Conservation (phyloP, 257 asterid genomes). For the Nicotiana obtusifolia region DNA sequence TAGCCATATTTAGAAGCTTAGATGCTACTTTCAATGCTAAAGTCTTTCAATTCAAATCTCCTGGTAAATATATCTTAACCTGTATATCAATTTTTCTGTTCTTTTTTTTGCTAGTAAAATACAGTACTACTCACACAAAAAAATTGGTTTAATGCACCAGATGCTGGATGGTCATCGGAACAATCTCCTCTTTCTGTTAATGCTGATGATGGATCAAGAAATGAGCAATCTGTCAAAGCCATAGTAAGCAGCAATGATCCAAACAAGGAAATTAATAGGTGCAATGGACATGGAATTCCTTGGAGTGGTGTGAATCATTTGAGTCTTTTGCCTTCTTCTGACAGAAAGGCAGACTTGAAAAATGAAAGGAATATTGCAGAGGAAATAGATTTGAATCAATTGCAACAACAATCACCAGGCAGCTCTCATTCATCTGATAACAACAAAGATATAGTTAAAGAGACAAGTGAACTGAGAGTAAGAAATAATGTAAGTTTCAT, state of each 20-base stretch:
- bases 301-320: background rate
- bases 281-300: background rate
- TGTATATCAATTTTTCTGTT: background rate
- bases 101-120: background rate
- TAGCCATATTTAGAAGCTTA: constrained; percentile 49
- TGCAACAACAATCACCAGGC: constrained; percentile 15
- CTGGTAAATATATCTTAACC: constrained; percentile 27
- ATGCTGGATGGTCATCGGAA: background rate
- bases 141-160: background rate
- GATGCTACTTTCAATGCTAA: constrained; percentile 47
- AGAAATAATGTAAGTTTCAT: background rate
- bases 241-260: background rate
- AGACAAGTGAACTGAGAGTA: background rate
- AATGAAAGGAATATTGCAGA: background rate
- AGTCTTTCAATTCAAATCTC: constrained; percentile 35
- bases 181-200: background rate
- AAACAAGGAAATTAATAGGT: background rate
- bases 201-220: constrained; percentile 7
- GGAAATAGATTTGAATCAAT: constrained; percentile 16
- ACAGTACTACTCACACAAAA: background rate
- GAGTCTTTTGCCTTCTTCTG: background rate
- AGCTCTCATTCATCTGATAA: constrained; percentile 14
- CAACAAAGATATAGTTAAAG: constrained; percentile 9
- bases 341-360: background rate
- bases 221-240: background rate